Base-by-base conservation (phyloP, 139 green algal genomes). In the Volvox reticuliferus region DNA sequence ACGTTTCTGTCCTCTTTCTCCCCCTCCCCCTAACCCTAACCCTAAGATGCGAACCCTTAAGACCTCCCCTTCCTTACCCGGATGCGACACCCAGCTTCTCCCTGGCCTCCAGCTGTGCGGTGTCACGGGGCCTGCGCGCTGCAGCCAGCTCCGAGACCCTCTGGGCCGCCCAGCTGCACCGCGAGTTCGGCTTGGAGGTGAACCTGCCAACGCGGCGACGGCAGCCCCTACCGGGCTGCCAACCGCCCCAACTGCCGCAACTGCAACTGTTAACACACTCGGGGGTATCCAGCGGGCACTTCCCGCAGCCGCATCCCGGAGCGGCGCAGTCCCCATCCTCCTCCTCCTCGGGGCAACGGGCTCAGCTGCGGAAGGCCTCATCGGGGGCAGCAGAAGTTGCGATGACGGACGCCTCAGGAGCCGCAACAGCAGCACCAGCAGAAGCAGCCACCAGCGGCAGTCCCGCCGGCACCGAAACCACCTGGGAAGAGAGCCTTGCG, bases 101-200 rank as follows among this genome's bases (percentile, higher is more conserved):
- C 21, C 55, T 84, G 32, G 86, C 55, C 1, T 22, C 6, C 12
- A 63, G 30, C 73, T 14, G 22, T 3, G 73, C 32, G 14, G 75
- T 77, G 21, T 90, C 21, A n/a, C 30, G 73, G 2, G 32, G 22
- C 22, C 68, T 67, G 86, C 75, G 55, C 0, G 19, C 37, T 6
- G 55, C 30, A 2, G 30, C 73, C 9, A n/a, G n/a, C 20, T n/a
- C 55, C 1, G 65, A 37, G 20, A 32, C 30, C 1, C 32, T 85
- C 1, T 90, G 86, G 86, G 6, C 17, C 5, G 12, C 18, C 1
- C 71, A 82, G 71, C 37, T 90, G n/a, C 2, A 18, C 12, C 26
- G 19, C 1, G 71, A 90, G 50, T 90, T 90, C 20, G 86, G 86
- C 0, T 13, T 90, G 75, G 21, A 35, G 71, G 26, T 79, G 71